These are phyloP conservation scores for Mortierella sp. DNA, from an alignment of 371 early-diverging fungal genomes.

Conservation along the genomic window DNA sequence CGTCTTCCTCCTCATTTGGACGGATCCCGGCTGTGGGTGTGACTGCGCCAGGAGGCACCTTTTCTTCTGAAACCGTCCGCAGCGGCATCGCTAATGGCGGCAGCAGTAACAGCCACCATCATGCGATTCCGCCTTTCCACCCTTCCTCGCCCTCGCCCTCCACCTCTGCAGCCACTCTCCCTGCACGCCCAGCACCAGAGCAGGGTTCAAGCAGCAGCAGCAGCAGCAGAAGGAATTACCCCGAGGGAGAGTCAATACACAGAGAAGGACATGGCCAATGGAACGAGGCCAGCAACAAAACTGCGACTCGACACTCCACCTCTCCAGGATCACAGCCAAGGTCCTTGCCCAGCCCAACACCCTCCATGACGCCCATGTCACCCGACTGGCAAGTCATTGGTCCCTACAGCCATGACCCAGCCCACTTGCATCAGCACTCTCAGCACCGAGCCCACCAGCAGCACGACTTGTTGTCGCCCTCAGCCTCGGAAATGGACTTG, in stretches of 20 bases:
- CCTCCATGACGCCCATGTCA: constrained; percentile 27
- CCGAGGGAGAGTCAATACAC: not conserved
- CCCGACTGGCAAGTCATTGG: constrained; percentile 24
- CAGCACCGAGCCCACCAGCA: constrained; percentile 12
- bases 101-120: not conserved
- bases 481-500: constrained; percentile 26
- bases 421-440: constrained; percentile 11
- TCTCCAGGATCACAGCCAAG: constrained; percentile 22
- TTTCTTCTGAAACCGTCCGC: not conserved
- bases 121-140: not conserved
- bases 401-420: not conserved
- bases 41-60: constrained; percentile 11
- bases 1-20: not conserved
- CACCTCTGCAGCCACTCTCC: not conserved
- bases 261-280: not conserved
- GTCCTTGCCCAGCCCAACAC: constrained; percentile 45
- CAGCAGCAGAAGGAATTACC: not conserved
- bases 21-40: constrained; percentile 6
- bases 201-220: not conserved
- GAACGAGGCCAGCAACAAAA: not conserved
- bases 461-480: constrained; percentile 20
- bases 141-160: not conserved
- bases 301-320: not conserved
- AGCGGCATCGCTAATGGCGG: not conserved
- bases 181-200: not conserved